Base-by-base conservation (phyloP, 805 yeast species). In the Ogataea nitratoaversa region DNA sequence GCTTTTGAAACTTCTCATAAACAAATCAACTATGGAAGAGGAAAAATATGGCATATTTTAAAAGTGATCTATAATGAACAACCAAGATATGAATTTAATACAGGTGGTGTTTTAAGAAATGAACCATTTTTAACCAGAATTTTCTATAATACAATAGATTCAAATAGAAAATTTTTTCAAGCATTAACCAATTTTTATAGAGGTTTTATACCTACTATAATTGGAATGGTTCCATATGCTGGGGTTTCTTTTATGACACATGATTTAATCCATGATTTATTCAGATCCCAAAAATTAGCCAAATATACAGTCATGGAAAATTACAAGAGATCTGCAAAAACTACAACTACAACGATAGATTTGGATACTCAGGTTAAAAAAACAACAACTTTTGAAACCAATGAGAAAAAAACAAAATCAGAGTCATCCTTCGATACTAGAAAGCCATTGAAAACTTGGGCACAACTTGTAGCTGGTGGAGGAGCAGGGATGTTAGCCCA, bases 161-260 rank as follows among this genome's bases (percentile, higher is more conserved):
- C 46, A 49, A 57, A 40, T 54, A 57, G 37, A 65, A 77, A 33
- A 47, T 49, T 43, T 27, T 32, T 62, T 7, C 60, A 64, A 31
- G 61, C 73, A 5, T 42, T 76, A 11, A 65, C 76, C 38, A 91
- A 90, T 65, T 93, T 90, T 61, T 93, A 91, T 65, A 72, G 97
- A 42, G 99, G 99, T 2, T 93, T 91, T 62, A 76, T 84, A 7
- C 96, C 99, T 16, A 93, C 99, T 0, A 81, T 93, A 33, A 54
- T 90, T 30, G 99, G 99, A 9, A 90, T 93, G 95, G 72, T 93
- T 18, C 99, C 99, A 1, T 93, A 93, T 59, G 99, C 99, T 1
- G 99, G 99, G 9, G 97, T 91, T 3, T 86, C 96, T 3, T 93
- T 93, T 56, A 85, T 89, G 65, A 85, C 96, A 4, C 98, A 93